Evolutionary conservation across 352 stramenopile species (phyloP).

Genomic region (Globisporangium polare): DNA sequence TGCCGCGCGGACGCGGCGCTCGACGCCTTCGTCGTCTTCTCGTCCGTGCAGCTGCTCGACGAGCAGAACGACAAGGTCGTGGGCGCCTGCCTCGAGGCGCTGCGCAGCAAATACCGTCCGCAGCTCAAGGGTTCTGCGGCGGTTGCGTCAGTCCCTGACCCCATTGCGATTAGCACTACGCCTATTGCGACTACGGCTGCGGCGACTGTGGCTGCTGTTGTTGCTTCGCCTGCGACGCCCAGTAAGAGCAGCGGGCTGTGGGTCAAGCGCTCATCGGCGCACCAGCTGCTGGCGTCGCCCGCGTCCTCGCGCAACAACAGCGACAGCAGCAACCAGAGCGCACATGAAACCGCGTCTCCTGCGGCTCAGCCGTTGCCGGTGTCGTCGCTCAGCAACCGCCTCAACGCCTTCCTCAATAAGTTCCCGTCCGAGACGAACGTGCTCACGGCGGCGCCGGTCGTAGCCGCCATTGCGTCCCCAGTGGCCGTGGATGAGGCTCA

Average conservation of each 20-base stretch:
- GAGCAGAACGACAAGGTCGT: conserved; percentile 70
- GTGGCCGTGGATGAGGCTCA: not conserved
- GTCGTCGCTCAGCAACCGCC: conserved; percentile 20
- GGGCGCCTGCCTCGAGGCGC: conserved; percentile 48
- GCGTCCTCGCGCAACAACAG: conserved; percentile 3
- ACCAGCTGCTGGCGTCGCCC: not conserved
- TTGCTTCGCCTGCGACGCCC: not conserved
- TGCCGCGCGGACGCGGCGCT: conserved; percentile 47
- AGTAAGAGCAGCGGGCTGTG: conserved; percentile 7
- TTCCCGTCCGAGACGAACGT: conserved; percentile 35
- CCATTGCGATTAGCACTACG: not conserved
- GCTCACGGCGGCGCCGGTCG: conserved; percentile 4
- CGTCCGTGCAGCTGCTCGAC: conserved; percentile 75
- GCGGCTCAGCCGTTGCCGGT: not conserved
- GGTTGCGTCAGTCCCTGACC: too few species aligned
- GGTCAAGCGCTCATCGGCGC: conserved; percentile 5
- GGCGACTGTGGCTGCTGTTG: not conserved
- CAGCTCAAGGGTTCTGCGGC: not conserved
- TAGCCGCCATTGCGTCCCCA: conserved; percentile 14
- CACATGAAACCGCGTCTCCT: not conserved
- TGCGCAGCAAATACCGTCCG: conserved; percentile 56
- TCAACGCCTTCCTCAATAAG: conserved; percentile 68
- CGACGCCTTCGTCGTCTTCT: conserved; percentile 74
- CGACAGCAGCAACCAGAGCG: conserved; percentile 10
- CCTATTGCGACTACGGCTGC: not conserved